Conservation (phyloP, 208 protist genomes). For the Acanthamoeba sp. region DNA sequence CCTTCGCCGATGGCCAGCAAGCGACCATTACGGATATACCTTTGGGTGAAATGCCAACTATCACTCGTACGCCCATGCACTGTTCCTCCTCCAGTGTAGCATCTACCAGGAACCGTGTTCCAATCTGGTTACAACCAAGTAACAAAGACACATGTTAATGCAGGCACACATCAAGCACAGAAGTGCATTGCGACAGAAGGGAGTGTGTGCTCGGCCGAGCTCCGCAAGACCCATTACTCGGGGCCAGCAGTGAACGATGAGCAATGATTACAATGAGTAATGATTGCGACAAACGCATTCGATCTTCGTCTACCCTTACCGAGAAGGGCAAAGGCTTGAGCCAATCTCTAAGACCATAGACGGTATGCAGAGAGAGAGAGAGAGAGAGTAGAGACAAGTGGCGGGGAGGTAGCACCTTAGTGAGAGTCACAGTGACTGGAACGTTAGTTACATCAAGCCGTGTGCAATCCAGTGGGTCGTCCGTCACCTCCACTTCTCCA, state of each 20-base stretch:
- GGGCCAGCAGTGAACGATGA: neutral
- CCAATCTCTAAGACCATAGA: conserved; percentile 39
- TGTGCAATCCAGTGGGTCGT: conserved; percentile 45
- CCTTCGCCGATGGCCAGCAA: no score
- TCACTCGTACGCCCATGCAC: conserved; percentile 80
- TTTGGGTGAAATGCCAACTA: conserved; percentile 74
- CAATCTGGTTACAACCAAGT: conserved; percentile 66
- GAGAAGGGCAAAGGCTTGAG: conserved; percentile 44
- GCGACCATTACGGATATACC: no score
- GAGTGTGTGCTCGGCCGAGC: neutral
- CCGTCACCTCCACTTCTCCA: neutral
- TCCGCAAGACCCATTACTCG: neutral
- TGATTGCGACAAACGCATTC: neutral
- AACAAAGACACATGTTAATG: no score
- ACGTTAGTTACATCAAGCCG: conserved; percentile 62
- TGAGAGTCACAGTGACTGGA: conserved; percentile 78
- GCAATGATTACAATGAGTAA: neutral
- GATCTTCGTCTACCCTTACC: conserved; percentile 32
- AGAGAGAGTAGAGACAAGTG: neutral
- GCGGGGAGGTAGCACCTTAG: conserved; percentile 1
- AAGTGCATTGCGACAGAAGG: no score
- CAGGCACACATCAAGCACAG: no score
- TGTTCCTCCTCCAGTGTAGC: conserved; percentile 79
- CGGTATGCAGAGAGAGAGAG: neutral
- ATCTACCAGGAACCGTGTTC: conserved; percentile 78